Conservation (phyloP, 768 basidiomycete genomes). For the Leccinum subgranulosum region DNA sequence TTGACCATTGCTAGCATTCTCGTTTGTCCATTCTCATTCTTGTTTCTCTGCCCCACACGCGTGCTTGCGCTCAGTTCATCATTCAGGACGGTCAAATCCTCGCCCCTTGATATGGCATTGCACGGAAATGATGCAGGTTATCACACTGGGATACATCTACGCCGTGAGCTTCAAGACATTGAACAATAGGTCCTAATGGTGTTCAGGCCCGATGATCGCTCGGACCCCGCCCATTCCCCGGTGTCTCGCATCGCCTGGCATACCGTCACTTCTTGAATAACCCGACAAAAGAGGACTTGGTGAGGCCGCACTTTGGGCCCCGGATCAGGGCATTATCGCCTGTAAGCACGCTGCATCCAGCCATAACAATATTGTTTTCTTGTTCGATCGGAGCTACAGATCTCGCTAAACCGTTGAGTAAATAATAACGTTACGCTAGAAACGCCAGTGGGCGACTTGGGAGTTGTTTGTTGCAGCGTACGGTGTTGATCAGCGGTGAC, state of each 20-base stretch:
- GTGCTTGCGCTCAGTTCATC: neutral
- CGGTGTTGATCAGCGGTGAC: no score
- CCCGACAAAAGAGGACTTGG: neutral
- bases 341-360: neutral
- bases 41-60: neutral
- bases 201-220: neutral
- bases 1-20: neutral
- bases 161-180: neutral
- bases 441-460: no score
- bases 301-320: no score
- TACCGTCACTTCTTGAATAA: neutral
- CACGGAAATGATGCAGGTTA: neutral
- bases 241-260: neutral
- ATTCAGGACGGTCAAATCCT: neutral
- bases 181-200: neutral
- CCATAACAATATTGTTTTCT: neutral
- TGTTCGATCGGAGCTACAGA: neutral
- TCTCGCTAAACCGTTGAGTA: neutral
- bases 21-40: neutral
- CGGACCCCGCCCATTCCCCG: neutral
- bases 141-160: neutral
- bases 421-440: neutral
- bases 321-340: neutral
- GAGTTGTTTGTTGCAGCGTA: no score
- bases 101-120: neutral